Evolutionary conservation across 257 asterid genomes (phyloP).

Genomic region (Nicotiana obtusifolia): DNA sequence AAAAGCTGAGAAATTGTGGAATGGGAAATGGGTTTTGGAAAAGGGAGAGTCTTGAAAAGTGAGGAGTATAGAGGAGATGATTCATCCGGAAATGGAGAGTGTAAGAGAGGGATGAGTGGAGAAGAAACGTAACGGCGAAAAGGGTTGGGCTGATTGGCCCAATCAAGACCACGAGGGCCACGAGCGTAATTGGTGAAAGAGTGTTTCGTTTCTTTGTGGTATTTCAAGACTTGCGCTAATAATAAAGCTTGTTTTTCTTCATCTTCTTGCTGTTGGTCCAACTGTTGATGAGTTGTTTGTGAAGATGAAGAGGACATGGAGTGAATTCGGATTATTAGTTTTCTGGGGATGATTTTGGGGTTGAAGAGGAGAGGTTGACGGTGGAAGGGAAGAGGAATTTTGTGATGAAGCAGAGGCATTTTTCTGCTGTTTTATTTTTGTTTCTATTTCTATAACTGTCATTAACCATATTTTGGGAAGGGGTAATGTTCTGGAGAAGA

Average conservation of each 20-base stretch:
- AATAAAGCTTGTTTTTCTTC: constrained; percentile 17
- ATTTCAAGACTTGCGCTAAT: constrained; percentile 44
- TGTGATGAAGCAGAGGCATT: constrained; percentile 32
- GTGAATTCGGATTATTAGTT: constrained; percentile 21
- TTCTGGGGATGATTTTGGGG: constrained; percentile 25
- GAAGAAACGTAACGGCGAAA: constrained; percentile 79
- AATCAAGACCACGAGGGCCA: constrained; percentile 87
- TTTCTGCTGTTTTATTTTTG: neutral
- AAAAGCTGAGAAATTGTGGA: constrained; percentile 60
- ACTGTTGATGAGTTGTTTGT: constrained; percentile 11
- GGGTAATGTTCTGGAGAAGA: no score
- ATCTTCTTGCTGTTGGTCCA: constrained; percentile 14
- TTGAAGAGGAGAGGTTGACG: constrained; percentile 11
- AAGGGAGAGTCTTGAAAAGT: constrained; percentile 40
- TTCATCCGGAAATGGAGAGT: constrained; percentile 36
- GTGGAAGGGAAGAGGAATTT: constrained; percentile 19
- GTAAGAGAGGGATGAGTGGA: constrained; percentile 58
- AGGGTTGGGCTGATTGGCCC: constrained; percentile 97
- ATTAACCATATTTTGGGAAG: neutral
- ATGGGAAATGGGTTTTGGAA: constrained; percentile 48
- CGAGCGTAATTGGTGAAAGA: constrained; percentile 65
- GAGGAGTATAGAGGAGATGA: constrained; percentile 43
- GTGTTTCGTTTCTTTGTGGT: constrained; percentile 81
- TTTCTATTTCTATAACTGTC: neutral
- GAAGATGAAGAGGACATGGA: constrained; percentile 54